Evolutionary conservation across 768 basidiomycete species (phyloP).

Genomic region (Strobilomyces dryophilus): DNA sequence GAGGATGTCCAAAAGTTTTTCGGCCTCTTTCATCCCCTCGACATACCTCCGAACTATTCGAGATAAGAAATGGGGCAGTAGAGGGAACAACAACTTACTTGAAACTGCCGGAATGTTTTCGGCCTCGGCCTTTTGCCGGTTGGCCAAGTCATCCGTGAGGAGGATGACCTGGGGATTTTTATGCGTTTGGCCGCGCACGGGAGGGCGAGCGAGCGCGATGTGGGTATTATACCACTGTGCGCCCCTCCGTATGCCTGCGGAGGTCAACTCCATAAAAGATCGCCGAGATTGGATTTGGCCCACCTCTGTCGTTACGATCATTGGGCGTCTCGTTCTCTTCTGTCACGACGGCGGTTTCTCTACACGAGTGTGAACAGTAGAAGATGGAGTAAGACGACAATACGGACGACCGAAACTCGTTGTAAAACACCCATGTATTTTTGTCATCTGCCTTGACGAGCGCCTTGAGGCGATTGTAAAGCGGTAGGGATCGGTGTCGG

Average conservation of each 20-base stretch:
- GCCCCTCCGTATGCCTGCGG: constrained; percentile 82
- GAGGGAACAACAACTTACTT: constrained; percentile 37
- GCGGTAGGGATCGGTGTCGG: constrained; percentile 85
- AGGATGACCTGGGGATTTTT: constrained; percentile 65
- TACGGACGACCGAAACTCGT: constrained; percentile 78
- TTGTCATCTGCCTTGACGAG: constrained; percentile 85
- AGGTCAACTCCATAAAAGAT: neutral
- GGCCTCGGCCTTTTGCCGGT: constrained; percentile 68
- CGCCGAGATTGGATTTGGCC: neutral
- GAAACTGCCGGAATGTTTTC: constrained; percentile 60
- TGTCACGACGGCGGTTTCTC: constrained; percentile 76
- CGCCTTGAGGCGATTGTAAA: constrained; percentile 89
- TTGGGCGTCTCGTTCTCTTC: constrained; percentile 83
- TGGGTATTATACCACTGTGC: constrained; percentile 85
- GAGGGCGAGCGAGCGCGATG: constrained; percentile 49
- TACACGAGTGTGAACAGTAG: constrained; percentile 23
- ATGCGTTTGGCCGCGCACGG: constrained; percentile 46
- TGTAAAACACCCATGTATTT: constrained; percentile 80
- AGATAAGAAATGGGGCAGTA: neutral
- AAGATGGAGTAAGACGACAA: neutral
- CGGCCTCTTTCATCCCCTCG: constrained; percentile 61
- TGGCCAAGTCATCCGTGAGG: constrained; percentile 86
- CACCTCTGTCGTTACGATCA: constrained; percentile 92
- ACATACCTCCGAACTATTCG: constrained; percentile 73
- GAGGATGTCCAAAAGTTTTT: constrained; percentile 75